Evolutionary conservation across 352 stramenopile species (phyloP).

Genomic region (Pythium sukuiense): DNA sequence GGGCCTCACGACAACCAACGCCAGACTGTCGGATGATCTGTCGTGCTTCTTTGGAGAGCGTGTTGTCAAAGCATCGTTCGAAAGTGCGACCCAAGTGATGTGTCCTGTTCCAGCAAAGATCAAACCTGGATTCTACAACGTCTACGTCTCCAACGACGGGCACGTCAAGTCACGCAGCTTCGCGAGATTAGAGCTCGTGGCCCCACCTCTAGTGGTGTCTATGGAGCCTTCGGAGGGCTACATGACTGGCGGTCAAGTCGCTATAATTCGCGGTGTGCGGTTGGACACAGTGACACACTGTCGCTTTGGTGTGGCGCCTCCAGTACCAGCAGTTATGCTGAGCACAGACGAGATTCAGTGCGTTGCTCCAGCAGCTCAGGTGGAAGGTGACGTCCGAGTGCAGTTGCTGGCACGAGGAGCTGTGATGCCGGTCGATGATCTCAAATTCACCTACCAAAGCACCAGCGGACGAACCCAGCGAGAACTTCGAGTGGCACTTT

Average conservation of each 20-base stretch:
- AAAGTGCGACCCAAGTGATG: slow-evolving; percentile 35
- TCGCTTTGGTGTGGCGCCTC: slow-evolving; percentile 48
- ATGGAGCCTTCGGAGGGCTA: slow-evolving; percentile 34
- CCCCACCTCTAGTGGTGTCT: slow-evolving; percentile 45
- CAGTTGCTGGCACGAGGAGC: slow-evolving; percentile 41
- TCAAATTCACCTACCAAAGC: slow-evolving; percentile 51
- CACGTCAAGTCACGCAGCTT: slow-evolving; percentile 40
- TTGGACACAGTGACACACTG: slow-evolving; percentile 67
- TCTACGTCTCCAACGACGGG: slow-evolving; percentile 61
- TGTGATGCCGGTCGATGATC: slow-evolving; percentile 36
- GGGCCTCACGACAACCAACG: slow-evolving; percentile 39
- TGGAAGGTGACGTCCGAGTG: slow-evolving; percentile 39
- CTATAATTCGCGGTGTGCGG: slow-evolving; percentile 47
- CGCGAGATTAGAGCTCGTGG: slow-evolving; percentile 38
- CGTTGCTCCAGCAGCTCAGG: slow-evolving; percentile 14
- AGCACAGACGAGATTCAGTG: slow-evolving; percentile 27
- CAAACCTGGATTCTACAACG: slow-evolving; percentile 27
- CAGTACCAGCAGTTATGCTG: slow-evolving; percentile 22
- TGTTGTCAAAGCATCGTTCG: slow-evolving; percentile 27
- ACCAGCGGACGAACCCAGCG: slow-evolving; percentile 16
- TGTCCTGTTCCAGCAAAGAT: slow-evolving; percentile 35
- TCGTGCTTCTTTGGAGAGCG: slow-evolving; percentile 61
- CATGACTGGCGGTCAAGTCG: slow-evolving; percentile 39
- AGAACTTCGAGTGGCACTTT: slow-evolving; percentile 14
- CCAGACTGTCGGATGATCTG: slow-evolving; percentile 35